Evolutionary conservation across 73 alveolate genomes (phyloP).

Genomic region (Symbiodinium natans): DNA sequence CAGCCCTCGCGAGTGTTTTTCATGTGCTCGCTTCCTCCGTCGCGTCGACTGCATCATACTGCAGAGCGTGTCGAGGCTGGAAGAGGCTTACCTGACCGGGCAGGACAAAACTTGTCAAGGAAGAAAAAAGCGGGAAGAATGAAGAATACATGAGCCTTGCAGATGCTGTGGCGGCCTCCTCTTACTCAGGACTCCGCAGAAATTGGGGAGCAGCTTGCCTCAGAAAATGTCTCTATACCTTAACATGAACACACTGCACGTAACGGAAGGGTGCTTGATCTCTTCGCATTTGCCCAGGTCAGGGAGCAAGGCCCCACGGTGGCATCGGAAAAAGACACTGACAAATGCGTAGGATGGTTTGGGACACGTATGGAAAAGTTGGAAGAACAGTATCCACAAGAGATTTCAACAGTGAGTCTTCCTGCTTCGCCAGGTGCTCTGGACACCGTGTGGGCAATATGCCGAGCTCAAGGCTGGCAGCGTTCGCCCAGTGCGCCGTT

Average conservation of each 20-base stretch:
- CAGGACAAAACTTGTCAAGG: not conserved
- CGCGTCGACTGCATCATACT: too few relatives aligned
- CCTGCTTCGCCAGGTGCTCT: not conserved
- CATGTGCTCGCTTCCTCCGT: too few relatives aligned
- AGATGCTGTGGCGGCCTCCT: too few relatives aligned
- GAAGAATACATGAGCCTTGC: not conserved
- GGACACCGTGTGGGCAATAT: constrained; percentile 3
- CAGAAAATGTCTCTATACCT: not conserved
- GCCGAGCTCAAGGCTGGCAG: not conserved
- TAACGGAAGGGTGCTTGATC: not conserved
- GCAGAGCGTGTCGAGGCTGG: not conserved
- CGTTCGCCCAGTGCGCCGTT: constrained; percentile 5
- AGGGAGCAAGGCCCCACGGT: not conserved
- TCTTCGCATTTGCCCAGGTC: not conserved
- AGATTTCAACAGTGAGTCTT: too few relatives aligned
- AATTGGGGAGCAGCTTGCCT: not conserved
- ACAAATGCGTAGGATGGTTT: too few relatives aligned
- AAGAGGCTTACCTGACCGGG: constrained; percentile 3
- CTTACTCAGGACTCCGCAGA: not conserved
- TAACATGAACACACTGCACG: too few relatives aligned
- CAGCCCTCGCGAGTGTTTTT: too few relatives aligned
- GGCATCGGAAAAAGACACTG: not conserved
- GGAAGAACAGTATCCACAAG: too few relatives aligned
- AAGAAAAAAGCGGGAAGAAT: not conserved
- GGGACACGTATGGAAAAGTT: too few relatives aligned